Evolutionary conservation across 1,284 basidiomycete genomes (phyloP), one percentile per base, ranked within the genome.

Genomic region (Flammula alnicola): DNA sequence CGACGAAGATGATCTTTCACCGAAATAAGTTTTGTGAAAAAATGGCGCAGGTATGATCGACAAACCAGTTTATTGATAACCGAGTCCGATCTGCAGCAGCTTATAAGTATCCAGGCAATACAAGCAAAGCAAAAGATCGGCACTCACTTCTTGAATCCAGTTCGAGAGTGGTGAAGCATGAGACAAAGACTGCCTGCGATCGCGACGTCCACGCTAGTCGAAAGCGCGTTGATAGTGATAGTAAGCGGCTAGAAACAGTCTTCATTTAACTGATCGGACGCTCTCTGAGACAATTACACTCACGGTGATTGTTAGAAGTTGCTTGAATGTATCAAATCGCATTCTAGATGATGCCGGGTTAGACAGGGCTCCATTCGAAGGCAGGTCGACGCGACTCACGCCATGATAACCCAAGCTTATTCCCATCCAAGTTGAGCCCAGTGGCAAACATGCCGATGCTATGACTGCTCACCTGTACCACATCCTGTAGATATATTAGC

Each of bases 171-270:
- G 33, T 77, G 74, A 11, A 83, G 68, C 46, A 79, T 65, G 41
- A 65, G 66, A 54, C 74, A 77, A 22, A 83, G 66, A 35, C 71
- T 70, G 5, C 61, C 56, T 1, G 80, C 77, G 35, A 82, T 81
- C 14, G 72, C 46, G 6, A 79, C 65, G 52, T 83, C 79, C 3
- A 71, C 64, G 4, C 69, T 69, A 2, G 76, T 78, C 0, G 77
- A 78, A 14, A 81, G 66, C 2, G 75, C 73, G 50, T 81, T 81
- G 52, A 81, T 77, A 14, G 76, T 68, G 65, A 80, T 79, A 0
- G 79, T 62, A 17, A 81, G 39, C 70, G 68, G 46, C 71, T 73
- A 22, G 4, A 23, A 39, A 29, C 16, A 1, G 25, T 29, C 22
- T 14, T 39, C 27, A n/a, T 42, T 40, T 11, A 31, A 10, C 5